phyloP scores from a whole-genome alignment of 805 yeast species.

The Metschnikowia drakensbergensis region DNA sequence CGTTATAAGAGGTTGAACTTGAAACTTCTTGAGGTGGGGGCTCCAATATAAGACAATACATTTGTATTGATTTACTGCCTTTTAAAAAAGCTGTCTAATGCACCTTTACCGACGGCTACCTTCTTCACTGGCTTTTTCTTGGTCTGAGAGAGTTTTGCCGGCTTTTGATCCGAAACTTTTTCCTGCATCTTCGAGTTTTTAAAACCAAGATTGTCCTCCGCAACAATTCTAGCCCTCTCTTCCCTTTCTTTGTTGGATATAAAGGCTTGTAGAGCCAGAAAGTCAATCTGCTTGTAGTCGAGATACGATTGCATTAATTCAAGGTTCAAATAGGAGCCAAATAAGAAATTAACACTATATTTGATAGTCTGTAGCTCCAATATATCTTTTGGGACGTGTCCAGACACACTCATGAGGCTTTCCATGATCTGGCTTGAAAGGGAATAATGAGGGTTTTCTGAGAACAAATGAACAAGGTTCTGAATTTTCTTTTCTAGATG shows the following conservation, averaged over 20 bases:
- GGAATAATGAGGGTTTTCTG: slow-evolving; percentile 12
- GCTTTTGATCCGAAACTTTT: slow-evolving; percentile 16
- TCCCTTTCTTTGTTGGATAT: slow-evolving; percentile 15
- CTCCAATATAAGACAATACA: slow-evolving; percentile 20
- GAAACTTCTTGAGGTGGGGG: slow-evolving; percentile 36
- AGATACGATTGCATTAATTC: slow-evolving; percentile 24
- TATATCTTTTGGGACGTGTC: slow-evolving; percentile 32
- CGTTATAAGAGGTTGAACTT: slow-evolving; percentile 39
- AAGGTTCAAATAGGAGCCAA: slow-evolving; percentile 38
- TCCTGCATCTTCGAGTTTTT: background rate
- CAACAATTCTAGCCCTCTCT: slow-evolving; percentile 22
- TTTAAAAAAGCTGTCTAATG: slow-evolving; percentile 65
- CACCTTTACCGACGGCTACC: slow-evolving; percentile 60
- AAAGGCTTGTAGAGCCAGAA: slow-evolving; percentile 19
- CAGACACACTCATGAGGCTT: slow-evolving; percentile 19
- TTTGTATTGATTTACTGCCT: slow-evolving; percentile 22
- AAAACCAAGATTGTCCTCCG: slow-evolving; percentile 27
- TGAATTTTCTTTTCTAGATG: slow-evolving; percentile 39
- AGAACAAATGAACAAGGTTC: slow-evolving; percentile 29
- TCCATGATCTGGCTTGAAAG: slow-evolving; percentile 19
- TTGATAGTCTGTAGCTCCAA: slow-evolving; percentile 34
- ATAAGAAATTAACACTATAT: slow-evolving; percentile 45
- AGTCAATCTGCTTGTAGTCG: slow-evolving; percentile 18
- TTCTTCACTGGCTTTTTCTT: slow-evolving; percentile 30
- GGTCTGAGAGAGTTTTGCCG: slow-evolving; percentile 19